Percentiles rank a stretch among this genome's conserved stretches.
These are phyloP conservation scores for Coffea humblotiana DNA, from an alignment of 305 asterid species.

Conservation along the genomic window DNA sequence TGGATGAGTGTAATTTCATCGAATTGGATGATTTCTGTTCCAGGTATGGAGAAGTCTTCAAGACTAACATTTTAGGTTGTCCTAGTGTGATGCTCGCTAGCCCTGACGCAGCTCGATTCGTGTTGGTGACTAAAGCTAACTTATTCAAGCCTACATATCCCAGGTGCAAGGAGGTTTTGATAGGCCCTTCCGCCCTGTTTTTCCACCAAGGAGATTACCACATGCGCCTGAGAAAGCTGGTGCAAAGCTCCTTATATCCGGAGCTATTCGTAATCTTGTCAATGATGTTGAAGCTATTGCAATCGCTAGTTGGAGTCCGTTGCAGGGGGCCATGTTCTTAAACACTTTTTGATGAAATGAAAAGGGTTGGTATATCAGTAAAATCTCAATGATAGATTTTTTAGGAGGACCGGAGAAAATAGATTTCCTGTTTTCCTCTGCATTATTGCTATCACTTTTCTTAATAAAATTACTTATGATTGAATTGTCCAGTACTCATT, in stretches of 20 bases:
- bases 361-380: constrained; percentile 47
- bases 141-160: constrained; percentile 94
- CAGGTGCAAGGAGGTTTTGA: constrained; percentile 64
- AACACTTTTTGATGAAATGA: constrained; percentile 67
- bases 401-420: not conserved
- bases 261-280: constrained; percentile 54
- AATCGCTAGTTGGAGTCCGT: constrained; percentile 45
- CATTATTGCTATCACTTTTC: not conserved
- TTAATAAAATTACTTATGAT: not conserved
- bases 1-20: not conserved
- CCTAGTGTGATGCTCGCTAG: constrained; percentile 86
- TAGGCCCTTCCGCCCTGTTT: constrained; percentile 78
- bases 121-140: constrained; percentile 54
- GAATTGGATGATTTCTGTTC: not conserved
- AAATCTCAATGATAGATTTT: not conserved
- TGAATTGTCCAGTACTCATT: constrained; percentile 55
- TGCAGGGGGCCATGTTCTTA: constrained; percentile 45
- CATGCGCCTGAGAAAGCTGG: constrained; percentile 61
- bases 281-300: constrained; percentile 44
- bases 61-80: constrained; percentile 71
- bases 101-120: constrained; percentile 90
- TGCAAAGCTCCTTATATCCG: constrained; percentile 53
- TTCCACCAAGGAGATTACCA: constrained; percentile 82
- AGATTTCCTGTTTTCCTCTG: not conserved
- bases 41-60: constrained; percentile 89